A percentile compares a stretch with the other conserved stretches of the same genome.
These are phyloP conservation scores for Mucor racemosus DNA, from an alignment of 371 early-diverging fungal species.

Conservation along the genomic window DNA sequence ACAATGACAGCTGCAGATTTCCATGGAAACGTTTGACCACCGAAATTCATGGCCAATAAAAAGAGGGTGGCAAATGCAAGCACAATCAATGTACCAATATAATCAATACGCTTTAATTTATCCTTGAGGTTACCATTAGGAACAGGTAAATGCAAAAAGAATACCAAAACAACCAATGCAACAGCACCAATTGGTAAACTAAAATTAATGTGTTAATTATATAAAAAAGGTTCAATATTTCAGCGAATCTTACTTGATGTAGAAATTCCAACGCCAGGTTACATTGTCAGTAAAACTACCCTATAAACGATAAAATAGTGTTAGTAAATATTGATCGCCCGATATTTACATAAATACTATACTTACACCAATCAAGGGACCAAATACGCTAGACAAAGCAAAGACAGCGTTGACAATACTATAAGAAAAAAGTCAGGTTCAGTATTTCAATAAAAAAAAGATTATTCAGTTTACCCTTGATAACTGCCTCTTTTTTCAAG, in stretches of 20 bases:
- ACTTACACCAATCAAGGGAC: conserved; percentile 52
- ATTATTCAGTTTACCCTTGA: conserved; percentile 43
- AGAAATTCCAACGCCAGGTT: conserved; percentile 49
- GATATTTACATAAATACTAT: not conserved
- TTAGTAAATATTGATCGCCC: not conserved
- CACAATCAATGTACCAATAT: conserved; percentile 42
- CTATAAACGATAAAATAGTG: conserved; percentile 12
- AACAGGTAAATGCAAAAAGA: conserved; percentile 36
- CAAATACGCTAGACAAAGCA: conserved; percentile 51
- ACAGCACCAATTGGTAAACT: conserved; percentile 54
- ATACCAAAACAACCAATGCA: conserved; percentile 38
- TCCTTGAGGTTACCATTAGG: conserved; percentile 36
- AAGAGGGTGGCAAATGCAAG: conserved; percentile 46
- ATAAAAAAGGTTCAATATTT: not conserved
- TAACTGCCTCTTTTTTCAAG: conserved; percentile 62
- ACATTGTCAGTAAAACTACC: conserved; percentile 43
- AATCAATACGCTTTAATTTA: conserved; percentile 50
- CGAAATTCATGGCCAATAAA: conserved; percentile 54
- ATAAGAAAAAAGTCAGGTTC: not conserved
- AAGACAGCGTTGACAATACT: conserved; percentile 52
- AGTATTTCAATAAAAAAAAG: not conserved
- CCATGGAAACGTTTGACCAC: conserved; percentile 66
- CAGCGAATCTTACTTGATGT: conserved; percentile 42
- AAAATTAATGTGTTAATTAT: not conserved
- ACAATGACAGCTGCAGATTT: conserved; percentile 63